Conservation (phyloP, 352 stramenopile genomes). For the Hyaloperonospora brassicae region DNA sequence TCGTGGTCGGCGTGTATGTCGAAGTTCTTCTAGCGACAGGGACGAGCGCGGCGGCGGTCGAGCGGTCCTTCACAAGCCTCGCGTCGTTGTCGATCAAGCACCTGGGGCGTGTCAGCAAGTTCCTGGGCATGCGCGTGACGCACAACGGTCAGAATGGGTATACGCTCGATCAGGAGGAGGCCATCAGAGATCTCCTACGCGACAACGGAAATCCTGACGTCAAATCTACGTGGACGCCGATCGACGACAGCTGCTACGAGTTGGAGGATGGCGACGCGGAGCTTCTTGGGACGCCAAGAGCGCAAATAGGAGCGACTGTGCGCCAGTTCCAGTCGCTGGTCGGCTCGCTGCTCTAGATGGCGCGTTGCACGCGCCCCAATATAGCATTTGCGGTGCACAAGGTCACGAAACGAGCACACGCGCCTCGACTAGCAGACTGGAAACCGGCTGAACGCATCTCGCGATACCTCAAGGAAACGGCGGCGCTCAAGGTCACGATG, state of each 20-base stretch:
- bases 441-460: neutral
- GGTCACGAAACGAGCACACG: neutral
- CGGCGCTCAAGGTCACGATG: neutral
- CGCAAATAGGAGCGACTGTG: too few relatives aligned
- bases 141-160: too few relatives aligned
- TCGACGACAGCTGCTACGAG: too few relatives aligned
- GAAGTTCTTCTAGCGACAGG: conserved; percentile 23
- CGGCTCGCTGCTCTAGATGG: neutral
- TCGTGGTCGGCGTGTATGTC: conserved; percentile 20
- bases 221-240: neutral
- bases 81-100: too few relatives aligned
- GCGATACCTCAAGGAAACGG: neutral
- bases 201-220: neutral
- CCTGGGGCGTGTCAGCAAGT: too few relatives aligned
- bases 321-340: neutral
- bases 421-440: too few relatives aligned
- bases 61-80: conserved; percentile 4
- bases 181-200: too few relatives aligned
- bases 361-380: too few relatives aligned
- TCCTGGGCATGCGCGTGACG: too few relatives aligned
- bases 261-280: too few relatives aligned
- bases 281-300: too few relatives aligned
- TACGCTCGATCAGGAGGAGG: neutral
- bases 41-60: neutral
- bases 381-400: too few relatives aligned